Conservation (phyloP, 2,329 filamentous ascomycete genomes). For the Bipolaris gigantea region DNA sequence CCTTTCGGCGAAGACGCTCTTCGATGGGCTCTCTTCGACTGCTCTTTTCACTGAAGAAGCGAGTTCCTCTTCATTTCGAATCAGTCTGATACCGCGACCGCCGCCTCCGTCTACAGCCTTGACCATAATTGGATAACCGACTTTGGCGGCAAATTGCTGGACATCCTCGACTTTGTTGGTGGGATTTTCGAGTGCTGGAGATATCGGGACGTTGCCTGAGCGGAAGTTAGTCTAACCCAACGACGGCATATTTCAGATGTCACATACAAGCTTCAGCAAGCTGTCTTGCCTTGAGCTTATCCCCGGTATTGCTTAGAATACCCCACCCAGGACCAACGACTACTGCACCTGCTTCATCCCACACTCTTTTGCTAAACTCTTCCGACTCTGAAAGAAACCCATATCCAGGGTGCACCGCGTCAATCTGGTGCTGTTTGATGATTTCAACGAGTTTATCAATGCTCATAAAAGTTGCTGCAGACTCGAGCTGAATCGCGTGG, state of each 20-base stretch:
- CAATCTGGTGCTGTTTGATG: conserved; percentile 54
- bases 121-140: conserved; percentile 61
- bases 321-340: conserved; percentile 62
- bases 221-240: background rate
- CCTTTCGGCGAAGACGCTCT: conserved; percentile 62
- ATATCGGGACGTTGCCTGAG: conserved; percentile 52
- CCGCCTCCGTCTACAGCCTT: conserved; percentile 68
- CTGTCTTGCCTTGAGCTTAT: conserved; percentile 58
- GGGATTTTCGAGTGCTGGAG: conserved; percentile 52
- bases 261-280: conserved; percentile 54
- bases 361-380: conserved; percentile 54
- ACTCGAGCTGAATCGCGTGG: conserved; percentile 55
- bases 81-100: conserved; percentile 61
- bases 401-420: conserved; percentile 62
- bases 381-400: conserved; percentile 64
- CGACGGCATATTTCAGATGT: background rate
- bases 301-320: conserved; percentile 58
- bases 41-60: conserved; percentile 54
- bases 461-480: conserved; percentile 57
- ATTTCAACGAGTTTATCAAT: conserved; percentile 54
- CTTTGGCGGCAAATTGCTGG: conserved; percentile 59
- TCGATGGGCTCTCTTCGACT: conserved; percentile 61
- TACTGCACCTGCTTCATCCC: conserved; percentile 51
- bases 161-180: conserved; percentile 51
- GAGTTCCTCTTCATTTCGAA: conserved; percentile 50